phyloP scores from a whole-genome alignment of 345 rosid genomes.

The Hypericum androsaemum region DNA sequence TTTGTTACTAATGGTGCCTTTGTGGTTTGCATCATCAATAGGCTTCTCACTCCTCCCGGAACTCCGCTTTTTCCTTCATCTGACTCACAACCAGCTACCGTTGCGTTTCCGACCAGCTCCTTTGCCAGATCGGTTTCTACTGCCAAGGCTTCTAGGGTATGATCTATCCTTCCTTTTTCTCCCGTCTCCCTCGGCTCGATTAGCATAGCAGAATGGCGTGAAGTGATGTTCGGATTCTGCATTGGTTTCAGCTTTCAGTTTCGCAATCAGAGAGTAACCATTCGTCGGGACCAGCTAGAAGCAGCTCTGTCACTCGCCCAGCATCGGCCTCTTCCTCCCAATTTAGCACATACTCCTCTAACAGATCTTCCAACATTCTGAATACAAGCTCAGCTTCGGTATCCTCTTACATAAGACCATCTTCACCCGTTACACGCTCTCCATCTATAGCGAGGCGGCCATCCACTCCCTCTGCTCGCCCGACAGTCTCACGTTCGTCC shows the following conservation, averaged over 20 bases:
- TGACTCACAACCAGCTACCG: slow-evolving; percentile 42
- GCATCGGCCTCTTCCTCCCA: slow-evolving; percentile 68
- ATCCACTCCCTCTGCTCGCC: slow-evolving; percentile 57
- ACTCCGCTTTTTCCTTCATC: slow-evolving; percentile 75
- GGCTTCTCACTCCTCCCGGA: slow-evolving; percentile 99
- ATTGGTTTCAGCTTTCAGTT: slow-evolving; percentile 64
- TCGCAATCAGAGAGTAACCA: slow-evolving; percentile 74
- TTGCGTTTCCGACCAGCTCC: slow-evolving; percentile 49
- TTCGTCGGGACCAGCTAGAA: slow-evolving; percentile 70
- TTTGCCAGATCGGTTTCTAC: slow-evolving; percentile 58
- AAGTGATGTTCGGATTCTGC: slow-evolving; percentile 8
- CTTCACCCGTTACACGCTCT: slow-evolving; percentile 66
- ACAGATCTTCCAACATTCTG: slow-evolving; percentile 59
- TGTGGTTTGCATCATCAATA: slow-evolving; percentile 15
- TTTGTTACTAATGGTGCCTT: too few relatives aligned
- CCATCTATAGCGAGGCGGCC: slow-evolving; percentile 68
- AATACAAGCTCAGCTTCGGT: slow-evolving; percentile 94
- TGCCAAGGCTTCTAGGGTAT: slow-evolving; percentile 81
- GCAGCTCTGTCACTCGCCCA: slow-evolving; percentile 81
- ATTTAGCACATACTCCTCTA: slow-evolving; percentile 50
- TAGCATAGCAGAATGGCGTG: too few relatives aligned
- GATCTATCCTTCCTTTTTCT: slow-evolving; percentile 1
- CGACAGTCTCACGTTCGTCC: slow-evolving; percentile 49
- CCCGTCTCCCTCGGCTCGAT: too few relatives aligned
- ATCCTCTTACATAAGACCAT: slow-evolving; percentile 78